Percentiles rank a stretch among this genome's conserved stretches.
Evolutionary conservation across 2,329 filamentous ascomycete genomes (phyloP).

Genomic region (Colletotrichum sp.): DNA sequence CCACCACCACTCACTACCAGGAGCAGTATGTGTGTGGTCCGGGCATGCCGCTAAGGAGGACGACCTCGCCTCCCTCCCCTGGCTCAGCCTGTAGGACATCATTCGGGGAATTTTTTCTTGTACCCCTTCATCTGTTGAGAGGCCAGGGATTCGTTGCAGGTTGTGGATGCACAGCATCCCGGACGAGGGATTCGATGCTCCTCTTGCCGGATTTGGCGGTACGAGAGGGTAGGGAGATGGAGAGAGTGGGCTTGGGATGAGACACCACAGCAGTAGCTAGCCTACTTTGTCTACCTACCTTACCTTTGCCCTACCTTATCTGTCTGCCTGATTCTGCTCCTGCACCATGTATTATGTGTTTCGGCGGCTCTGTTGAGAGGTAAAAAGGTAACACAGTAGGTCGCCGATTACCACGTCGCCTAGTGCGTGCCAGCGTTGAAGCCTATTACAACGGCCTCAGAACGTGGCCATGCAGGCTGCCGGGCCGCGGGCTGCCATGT

Average conservation of each 20-base stretch:
- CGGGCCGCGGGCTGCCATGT: background rate
- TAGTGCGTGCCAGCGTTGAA: background rate
- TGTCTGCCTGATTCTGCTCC: background rate
- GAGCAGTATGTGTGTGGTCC: background rate
- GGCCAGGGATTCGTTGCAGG: background rate
- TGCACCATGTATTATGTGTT: background rate
- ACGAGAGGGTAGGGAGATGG: background rate
- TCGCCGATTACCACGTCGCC: constrained; percentile 7
- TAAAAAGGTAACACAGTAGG: background rate
- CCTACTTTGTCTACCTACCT: background rate
- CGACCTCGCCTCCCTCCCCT: background rate
- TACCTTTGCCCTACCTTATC: background rate
- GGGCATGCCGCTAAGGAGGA: background rate
- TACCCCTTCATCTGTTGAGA: background rate
- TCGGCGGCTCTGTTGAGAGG: background rate
- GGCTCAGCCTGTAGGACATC: background rate
- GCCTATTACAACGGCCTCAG: background rate
- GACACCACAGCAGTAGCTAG: background rate
- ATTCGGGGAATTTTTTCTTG: background rate
- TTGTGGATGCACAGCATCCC: background rate
- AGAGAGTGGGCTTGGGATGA: background rate
- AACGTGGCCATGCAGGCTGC: background rate
- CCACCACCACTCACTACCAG: background rate
- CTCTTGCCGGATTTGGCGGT: background rate
- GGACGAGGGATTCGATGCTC: background rate